Percentiles rank a stretch among this genome's conserved stretches.
Evolutionary conservation across 805 yeast species (phyloP).

Genomic region (Blastobotrys terrestris): DNA sequence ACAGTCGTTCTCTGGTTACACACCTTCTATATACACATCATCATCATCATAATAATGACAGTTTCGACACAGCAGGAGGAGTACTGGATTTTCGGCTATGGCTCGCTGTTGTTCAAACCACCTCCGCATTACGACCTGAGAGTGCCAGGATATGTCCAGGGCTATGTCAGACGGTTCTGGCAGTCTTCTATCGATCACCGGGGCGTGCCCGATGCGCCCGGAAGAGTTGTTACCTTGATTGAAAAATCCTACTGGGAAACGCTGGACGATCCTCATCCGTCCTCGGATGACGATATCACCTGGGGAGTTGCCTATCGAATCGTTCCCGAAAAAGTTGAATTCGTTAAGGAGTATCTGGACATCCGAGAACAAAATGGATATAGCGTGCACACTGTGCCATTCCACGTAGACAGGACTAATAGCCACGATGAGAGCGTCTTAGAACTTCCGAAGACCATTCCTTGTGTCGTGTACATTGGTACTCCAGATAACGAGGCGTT

Average conservation of each 20-base stretch:
- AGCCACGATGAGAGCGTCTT: constrained; percentile 10
- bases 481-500: constrained; percentile 75
- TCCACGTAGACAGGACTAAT: constrained; percentile 38
- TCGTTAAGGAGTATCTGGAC: constrained; percentile 66
- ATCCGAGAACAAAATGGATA: constrained; percentile 88
- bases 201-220: constrained; percentile 82
- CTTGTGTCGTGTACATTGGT: constrained; percentile 73
- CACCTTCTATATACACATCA: neutral
- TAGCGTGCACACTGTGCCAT: constrained; percentile 58
- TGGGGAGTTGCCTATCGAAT: constrained; percentile 85
- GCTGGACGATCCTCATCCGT: constrained; percentile 35
- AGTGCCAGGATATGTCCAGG: constrained; percentile 68
- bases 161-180: constrained; percentile 83
- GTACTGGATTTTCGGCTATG: constrained; percentile 82
- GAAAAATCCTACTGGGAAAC: constrained; percentile 50
- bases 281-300: constrained; percentile 32
- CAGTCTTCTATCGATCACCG: constrained; percentile 86
- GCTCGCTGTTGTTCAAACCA: constrained; percentile 83
- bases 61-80: constrained; percentile 9
- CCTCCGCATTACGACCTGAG: constrained; percentile 63
- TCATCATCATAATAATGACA: neutral
- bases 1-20: too few relatives aligned
- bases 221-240: constrained; percentile 80
- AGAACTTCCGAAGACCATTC: constrained; percentile 28
- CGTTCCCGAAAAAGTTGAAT: constrained; percentile 52